These are phyloP conservation scores for Ogataea corticis DNA, from an alignment of 805 yeast species.

Conservation along the genomic window DNA sequence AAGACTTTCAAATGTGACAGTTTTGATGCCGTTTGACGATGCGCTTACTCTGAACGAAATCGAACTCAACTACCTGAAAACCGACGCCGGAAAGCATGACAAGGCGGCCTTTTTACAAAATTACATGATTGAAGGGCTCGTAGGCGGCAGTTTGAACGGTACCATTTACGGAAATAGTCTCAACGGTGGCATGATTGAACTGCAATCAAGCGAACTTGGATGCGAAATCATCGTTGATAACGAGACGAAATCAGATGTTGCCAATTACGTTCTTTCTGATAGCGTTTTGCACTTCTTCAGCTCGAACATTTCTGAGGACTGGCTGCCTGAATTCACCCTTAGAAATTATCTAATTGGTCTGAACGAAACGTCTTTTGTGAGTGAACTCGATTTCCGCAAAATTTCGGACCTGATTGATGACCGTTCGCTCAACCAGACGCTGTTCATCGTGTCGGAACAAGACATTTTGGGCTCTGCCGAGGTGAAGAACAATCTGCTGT, in stretches of 20 bases:
- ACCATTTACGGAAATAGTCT: conserved; percentile 24
- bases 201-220: conserved; percentile 34
- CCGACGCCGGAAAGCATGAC: conserved; percentile 34
- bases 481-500: conserved; percentile 43
- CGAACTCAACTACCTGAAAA: conserved; percentile 45
- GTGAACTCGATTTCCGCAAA: conserved; percentile 65
- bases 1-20: conserved; percentile 38
- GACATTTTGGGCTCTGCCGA: conserved; percentile 34
- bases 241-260: conserved; percentile 31
- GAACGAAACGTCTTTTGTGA: conserved; percentile 61
- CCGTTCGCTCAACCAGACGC: conserved; percentile 50
- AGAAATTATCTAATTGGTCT: conserved; percentile 60
- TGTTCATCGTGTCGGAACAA: conserved; percentile 51
- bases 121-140: conserved; percentile 40
- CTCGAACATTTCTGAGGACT: conserved; percentile 24
- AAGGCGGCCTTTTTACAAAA: conserved; percentile 30
- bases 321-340: conserved; percentile 44
- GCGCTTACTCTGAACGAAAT: conserved; percentile 36
- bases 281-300: conserved; percentile 54
- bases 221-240: conserved; percentile 37
- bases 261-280: conserved; percentile 46
- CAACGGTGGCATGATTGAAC: conserved; percentile 25
- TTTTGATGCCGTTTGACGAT: conserved; percentile 50
- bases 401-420: conserved; percentile 59
- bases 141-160: conserved; percentile 43